Conservation (phyloP, 495 filamentous ascomycete species). For the Penicillium steckii region DNA sequence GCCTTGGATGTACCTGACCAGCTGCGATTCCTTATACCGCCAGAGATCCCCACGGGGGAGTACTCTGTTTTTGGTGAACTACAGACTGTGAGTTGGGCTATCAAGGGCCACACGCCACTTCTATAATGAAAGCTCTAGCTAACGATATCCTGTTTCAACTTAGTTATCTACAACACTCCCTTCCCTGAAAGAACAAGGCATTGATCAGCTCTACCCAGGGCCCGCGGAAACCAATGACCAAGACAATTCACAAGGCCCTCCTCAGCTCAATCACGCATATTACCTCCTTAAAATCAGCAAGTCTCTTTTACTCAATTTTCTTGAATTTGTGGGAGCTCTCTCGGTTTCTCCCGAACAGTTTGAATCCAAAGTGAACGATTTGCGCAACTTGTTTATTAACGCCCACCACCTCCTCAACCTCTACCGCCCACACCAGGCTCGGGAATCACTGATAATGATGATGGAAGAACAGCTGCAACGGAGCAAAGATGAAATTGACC, state of each 20-base stretch:
- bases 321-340: slow-evolving; percentile 74
- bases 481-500: slow-evolving; percentile 73
- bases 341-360: slow-evolving; percentile 58
- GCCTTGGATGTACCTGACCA: slow-evolving; percentile 65
- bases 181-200: slow-evolving; percentile 64
- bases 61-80: slow-evolving; percentile 74
- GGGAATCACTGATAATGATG: slow-evolving; percentile 84
- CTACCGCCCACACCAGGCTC: slow-evolving; percentile 92
- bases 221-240: slow-evolving; percentile 39
- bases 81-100: slow-evolving; percentile 61
- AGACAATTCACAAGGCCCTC: slow-evolving; percentile 33
- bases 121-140: too few species aligned
- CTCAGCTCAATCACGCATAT: slow-evolving; percentile 62
- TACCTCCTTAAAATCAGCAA: slow-evolving; percentile 79
- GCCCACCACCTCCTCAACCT: slow-evolving; percentile 89
- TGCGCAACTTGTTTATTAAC: slow-evolving; percentile 81
- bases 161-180: slow-evolving; percentile 62
- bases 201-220: slow-evolving; percentile 66
- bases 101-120: too few species aligned
- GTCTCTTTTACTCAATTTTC: slow-evolving; percentile 78
- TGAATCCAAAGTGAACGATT: slow-evolving; percentile 65
- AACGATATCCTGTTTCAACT: neutral
- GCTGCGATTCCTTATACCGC: slow-evolving; percentile 78
- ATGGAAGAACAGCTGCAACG: slow-evolving; percentile 86
- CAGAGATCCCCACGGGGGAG: slow-evolving; percentile 68